These are phyloP conservation scores for Camellia sinensis DNA, from an alignment of 148 eudicot species.

Conservation along the genomic window DNA sequence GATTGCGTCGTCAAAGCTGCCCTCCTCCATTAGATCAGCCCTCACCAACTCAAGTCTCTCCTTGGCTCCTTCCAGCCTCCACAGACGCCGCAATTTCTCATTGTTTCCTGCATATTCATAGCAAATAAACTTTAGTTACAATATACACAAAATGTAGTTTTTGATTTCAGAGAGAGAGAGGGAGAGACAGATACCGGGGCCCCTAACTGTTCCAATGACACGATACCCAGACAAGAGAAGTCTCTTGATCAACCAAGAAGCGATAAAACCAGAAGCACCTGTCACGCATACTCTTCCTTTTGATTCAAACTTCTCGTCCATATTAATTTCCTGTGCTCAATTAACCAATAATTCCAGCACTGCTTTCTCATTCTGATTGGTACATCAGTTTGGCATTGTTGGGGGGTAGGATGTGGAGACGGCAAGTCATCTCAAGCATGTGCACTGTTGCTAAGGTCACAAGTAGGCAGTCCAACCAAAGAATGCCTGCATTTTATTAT, in stretches of 20 bases:
- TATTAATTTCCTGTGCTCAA: not conserved
- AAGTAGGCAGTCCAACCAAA: slow-evolving; percentile 9
- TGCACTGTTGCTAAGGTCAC: slow-evolving; percentile 12
- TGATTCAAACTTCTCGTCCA: not conserved
- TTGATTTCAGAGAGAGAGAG: not conserved
- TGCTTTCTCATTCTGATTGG: not conserved
- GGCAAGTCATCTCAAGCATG: slow-evolving; percentile 23
- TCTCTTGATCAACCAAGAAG: slow-evolving; percentile 85
- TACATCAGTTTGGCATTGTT: not conserved
- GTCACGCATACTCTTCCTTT: slow-evolving; percentile 87
- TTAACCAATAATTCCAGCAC: not conserved
- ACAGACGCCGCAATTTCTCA: slow-evolving; percentile 60
- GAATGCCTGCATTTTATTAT: not conserved
- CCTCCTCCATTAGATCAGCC: slow-evolving; percentile 72
- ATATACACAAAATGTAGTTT: not conserved
- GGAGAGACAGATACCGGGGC: slow-evolving; percentile 49
- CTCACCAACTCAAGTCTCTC: slow-evolving; percentile 66
- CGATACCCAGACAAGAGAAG: slow-evolving; percentile 67
- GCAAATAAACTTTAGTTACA: not conserved
- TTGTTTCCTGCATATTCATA: slow-evolving; percentile 40
- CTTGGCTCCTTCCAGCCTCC: slow-evolving; percentile 85
- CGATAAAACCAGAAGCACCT: slow-evolving; percentile 86
- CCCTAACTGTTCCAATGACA: slow-evolving; percentile 81
- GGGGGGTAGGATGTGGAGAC: slow-evolving; percentile 6
- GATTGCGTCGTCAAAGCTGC: slow-evolving; percentile 82